phyloP scores from a whole-genome alignment of 106 monocot genomes.

The Chionographis japonica region DNA sequence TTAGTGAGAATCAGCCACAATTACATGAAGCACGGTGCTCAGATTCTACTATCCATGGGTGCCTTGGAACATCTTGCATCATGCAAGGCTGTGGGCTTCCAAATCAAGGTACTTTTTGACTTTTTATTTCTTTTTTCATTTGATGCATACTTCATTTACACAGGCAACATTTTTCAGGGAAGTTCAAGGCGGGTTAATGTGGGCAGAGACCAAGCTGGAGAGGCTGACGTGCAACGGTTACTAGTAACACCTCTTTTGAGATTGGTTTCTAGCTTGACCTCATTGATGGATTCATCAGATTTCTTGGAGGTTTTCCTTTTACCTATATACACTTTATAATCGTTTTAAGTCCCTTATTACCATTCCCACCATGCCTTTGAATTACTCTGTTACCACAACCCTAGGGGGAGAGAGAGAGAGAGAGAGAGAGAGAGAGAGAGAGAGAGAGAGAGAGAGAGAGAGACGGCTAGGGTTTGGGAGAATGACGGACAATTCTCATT shows the following conservation, averaged over 20 bases:
- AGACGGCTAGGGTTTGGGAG: too few species aligned
- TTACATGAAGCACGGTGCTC: constrained; percentile 71
- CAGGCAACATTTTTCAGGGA: constrained; percentile 23
- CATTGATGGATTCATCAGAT: constrained; percentile 69
- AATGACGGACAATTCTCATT: too few species aligned
- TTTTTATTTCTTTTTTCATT: constrained; percentile 1
- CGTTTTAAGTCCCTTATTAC: neutral
- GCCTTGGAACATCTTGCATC: constrained; percentile 74
- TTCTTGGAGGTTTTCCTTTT: constrained; percentile 60
- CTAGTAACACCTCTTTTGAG: constrained; percentile 69
- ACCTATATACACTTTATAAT: neutral
- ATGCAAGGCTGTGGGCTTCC: constrained; percentile 39
- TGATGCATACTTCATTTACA: constrained; percentile 3
- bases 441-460: too few species aligned
- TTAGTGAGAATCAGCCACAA: constrained; percentile 76
- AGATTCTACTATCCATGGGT: constrained; percentile 83
- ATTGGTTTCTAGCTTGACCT: constrained; percentile 78
- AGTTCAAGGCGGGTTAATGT: constrained; percentile 18
- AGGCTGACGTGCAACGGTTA: constrained; percentile 36
- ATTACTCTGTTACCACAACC: too few species aligned
- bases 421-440: too few species aligned
- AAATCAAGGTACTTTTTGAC: constrained; percentile 41
- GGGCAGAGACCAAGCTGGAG: constrained; percentile 27
- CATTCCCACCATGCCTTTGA: neutral
- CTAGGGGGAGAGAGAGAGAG: too few species aligned